Conservation (phyloP, 768 basidiomycete genomes). For the Lactifluus piperatus region DNA sequence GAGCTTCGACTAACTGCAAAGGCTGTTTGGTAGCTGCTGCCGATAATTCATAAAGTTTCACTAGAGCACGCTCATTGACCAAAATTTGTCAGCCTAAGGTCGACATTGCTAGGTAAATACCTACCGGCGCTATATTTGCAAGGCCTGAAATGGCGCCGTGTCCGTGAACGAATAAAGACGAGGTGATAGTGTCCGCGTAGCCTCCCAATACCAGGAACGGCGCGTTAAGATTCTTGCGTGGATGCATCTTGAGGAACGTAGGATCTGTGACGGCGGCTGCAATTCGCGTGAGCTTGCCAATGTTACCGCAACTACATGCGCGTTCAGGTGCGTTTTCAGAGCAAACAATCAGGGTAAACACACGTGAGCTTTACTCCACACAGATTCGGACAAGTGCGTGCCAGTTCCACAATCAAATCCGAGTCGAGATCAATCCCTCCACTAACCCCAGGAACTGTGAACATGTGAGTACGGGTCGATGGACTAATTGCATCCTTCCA, state of each 20-base stretch:
- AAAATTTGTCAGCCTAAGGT: not conserved
- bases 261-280: slow-evolving; percentile 53
- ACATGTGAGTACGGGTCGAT: not conserved
- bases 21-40: slow-evolving; percentile 46
- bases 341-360: slow-evolving; percentile 24
- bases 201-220: slow-evolving; percentile 85
- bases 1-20: slow-evolving; percentile 55
- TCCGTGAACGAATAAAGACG: slow-evolving; percentile 61
- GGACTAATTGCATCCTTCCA: too few species aligned
- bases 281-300: slow-evolving; percentile 85
- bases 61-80: slow-evolving; percentile 43
- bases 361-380: slow-evolving; percentile 87
- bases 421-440: slow-evolving; percentile 91
- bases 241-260: slow-evolving; percentile 47
- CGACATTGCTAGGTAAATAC: slow-evolving; percentile 13
- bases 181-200: slow-evolving; percentile 73
- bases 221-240: slow-evolving; percentile 55
- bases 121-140: slow-evolving; percentile 72
- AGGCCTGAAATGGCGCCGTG: slow-evolving; percentile 91
- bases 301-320: slow-evolving; percentile 66
- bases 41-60: slow-evolving; percentile 54
- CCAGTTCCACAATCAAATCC: slow-evolving; percentile 76
- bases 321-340: not conserved
- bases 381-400: slow-evolving; percentile 64
- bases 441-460: slow-evolving; percentile 71